A percentile compares a stretch with the other conserved stretches of the same genome.
Evolutionary conservation across 2,329 filamentous ascomycete genomes (phyloP).

Genomic region (Cadophora sp.): DNA sequence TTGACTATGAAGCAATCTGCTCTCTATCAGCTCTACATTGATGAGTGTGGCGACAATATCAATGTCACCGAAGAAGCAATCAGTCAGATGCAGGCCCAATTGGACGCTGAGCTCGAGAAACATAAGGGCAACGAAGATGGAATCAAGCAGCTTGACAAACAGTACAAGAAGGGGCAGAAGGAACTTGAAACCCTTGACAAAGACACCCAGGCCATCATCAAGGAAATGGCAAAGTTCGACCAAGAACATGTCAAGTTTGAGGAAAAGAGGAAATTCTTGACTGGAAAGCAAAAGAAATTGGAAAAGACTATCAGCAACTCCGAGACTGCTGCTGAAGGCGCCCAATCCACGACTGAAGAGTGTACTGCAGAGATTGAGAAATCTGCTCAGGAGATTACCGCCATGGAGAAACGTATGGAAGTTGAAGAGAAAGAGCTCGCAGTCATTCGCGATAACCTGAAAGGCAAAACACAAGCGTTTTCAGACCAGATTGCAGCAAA

Average conservation of each 20-base stretch:
- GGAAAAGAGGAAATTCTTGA: conserved; percentile 94
- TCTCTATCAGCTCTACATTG: conserved; percentile 89
- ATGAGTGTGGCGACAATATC: conserved; percentile 88
- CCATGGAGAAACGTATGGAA: conserved; percentile 78
- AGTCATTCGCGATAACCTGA: conserved; percentile 83
- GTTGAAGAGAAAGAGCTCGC: conserved; percentile 82
- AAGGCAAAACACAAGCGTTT: conserved; percentile 94
- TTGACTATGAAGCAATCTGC: conserved; percentile 87
- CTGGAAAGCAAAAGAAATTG: conserved; percentile 90
- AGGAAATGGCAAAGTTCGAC: conserved; percentile 91
- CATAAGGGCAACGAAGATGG: conserved; percentile 88
- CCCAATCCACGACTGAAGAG: conserved; percentile 78
- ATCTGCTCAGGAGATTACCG: conserved; percentile 74
- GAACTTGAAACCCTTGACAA: conserved; percentile 86
- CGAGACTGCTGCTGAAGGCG: conserved; percentile 75
- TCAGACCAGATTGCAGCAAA: conserved; percentile 92
- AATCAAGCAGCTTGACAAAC: conserved; percentile 88
- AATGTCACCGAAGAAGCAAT: conserved; percentile 89
- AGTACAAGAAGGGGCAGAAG: conserved; percentile 82
- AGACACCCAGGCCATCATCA: conserved; percentile 76
- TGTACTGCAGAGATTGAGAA: conserved; percentile 80
- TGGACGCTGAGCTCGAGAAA: conserved; percentile 88
- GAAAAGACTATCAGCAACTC: conserved; percentile 85
- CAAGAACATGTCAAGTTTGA: conserved; percentile 98
- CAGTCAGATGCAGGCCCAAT: conserved; percentile 84